phyloP scores from a whole-genome alignment of 164 flowering plant species.

The Cinnamomum chago region DNA sequence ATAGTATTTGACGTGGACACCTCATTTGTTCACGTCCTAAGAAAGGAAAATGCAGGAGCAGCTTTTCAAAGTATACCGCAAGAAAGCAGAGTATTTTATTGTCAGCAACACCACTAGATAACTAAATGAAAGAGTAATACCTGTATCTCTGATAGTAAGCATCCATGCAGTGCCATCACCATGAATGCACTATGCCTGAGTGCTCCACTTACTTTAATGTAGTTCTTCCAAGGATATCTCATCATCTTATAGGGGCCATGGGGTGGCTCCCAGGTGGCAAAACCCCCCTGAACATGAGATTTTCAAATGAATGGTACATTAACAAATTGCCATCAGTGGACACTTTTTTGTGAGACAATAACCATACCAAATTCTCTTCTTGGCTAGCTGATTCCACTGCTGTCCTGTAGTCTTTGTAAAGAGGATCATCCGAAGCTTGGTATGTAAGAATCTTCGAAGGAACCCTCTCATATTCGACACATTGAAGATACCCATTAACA shows the following conservation, averaged over 20 bases:
- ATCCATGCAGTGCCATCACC: constrained; percentile 97
- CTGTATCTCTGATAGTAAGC: constrained; percentile 94
- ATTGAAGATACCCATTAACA: constrained; percentile 63
- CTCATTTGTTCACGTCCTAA: too few relatives aligned
- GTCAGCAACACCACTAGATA: not conserved
- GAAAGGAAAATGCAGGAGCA: too few relatives aligned
- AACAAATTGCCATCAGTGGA: not conserved
- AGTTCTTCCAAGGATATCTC: constrained; percentile 78
- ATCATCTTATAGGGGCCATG: constrained; percentile 73
- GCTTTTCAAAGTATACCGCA: not conserved
- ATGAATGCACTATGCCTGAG: constrained; percentile 86
- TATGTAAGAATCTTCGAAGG: constrained; percentile 79
- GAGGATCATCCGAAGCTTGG: constrained; percentile 77
- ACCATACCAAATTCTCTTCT: constrained; percentile 61
- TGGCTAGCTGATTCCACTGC: constrained; percentile 73
- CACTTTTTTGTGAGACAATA: not conserved
- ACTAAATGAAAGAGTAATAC: constrained; percentile 21
- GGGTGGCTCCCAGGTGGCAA: constrained; percentile 94
- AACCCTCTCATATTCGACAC: constrained; percentile 68
- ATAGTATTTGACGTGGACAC: too few relatives aligned
- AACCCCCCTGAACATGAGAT: constrained; percentile 44
- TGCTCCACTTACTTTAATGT: constrained; percentile 73
- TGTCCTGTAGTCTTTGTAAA: constrained; percentile 73
- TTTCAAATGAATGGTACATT: not conserved
- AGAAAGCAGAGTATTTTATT: not conserved